Evolutionary conservation across 805 yeast genomes (phyloP).

Genomic region (Saccharomycopsis olivae): DNA sequence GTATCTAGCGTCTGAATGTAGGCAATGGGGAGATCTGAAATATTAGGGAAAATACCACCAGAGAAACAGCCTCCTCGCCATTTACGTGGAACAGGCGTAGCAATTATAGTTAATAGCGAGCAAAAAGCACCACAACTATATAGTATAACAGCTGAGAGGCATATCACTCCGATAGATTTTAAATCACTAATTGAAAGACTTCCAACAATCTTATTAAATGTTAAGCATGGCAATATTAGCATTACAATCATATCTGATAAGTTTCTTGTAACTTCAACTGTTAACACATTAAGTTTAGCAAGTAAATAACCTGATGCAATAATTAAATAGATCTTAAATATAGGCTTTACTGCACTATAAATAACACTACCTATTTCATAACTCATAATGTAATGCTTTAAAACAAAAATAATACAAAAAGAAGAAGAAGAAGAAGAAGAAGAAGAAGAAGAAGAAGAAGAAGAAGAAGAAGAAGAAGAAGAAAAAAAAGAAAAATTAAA

Average conservation of each 20-base stretch:
- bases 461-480: too few species aligned
- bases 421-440: too few species aligned
- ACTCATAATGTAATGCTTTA: too few species aligned
- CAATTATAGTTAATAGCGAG: conserved; percentile 30
- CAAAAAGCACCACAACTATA: conserved; percentile 36
- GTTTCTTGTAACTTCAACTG: conserved; percentile 59
- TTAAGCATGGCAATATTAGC: conserved; percentile 63
- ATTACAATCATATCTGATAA: conserved; percentile 59
- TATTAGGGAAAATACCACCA: conserved; percentile 69
- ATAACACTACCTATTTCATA: conserved; percentile 48
- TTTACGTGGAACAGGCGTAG: conserved; percentile 52
- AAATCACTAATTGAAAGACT: conserved; percentile 60
- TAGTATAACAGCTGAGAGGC: conserved; percentile 36
- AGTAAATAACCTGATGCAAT: conserved; percentile 55
- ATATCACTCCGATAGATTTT: conserved; percentile 56
- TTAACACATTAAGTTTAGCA: conserved; percentile 50
- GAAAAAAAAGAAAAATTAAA: too few species aligned
- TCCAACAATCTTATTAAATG: conserved; percentile 61
- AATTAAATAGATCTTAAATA: conserved; percentile 68
- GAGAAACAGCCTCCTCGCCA: conserved; percentile 72
- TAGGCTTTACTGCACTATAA: conserved; percentile 77
- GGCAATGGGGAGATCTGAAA: conserved; percentile 79
- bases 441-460: too few species aligned
- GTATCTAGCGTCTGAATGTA: conserved; percentile 64
- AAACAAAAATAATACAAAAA: too few species aligned